phyloP scores from a whole-genome alignment of 2,329 filamentous ascomycete genomes.

The Colletotrichum sp. region DNA sequence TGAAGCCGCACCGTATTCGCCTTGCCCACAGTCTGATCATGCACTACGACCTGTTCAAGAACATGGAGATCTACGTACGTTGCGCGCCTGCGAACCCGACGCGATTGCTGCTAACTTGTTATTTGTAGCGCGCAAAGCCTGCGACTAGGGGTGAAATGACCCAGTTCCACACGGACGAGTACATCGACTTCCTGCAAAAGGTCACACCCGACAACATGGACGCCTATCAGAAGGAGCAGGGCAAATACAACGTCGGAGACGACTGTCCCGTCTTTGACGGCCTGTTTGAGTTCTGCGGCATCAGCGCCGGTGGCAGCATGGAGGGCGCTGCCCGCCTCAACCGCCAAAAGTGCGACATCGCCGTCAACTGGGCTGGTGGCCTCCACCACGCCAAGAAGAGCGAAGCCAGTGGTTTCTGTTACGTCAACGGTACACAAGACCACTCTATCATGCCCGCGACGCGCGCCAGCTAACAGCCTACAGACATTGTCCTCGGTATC shows the following conservation, averaged over 20 bases:
- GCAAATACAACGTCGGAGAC: constrained; percentile 92
- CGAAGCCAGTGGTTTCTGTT: constrained; percentile 96
- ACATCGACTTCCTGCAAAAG: constrained; percentile 92
- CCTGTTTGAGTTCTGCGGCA: constrained; percentile 94
- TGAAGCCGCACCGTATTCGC: constrained; percentile 97
- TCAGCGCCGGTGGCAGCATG: constrained; percentile 93
- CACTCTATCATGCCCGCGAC: accelerated
- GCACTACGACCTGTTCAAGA: constrained; percentile 94
- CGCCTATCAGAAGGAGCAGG: constrained; percentile 86
- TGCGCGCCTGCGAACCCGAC: constrained; percentile 36
- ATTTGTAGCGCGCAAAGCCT: constrained; percentile 75
- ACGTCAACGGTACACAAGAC: constrained; percentile 79
- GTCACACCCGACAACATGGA: constrained; percentile 99
- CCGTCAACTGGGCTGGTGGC: constrained; percentile 97
- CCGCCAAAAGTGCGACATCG: constrained; percentile 92
- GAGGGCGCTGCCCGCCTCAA: constrained; percentile 91
- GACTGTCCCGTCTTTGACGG: constrained; percentile 98
- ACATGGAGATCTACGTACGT: constrained; percentile 94
- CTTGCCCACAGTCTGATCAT: constrained; percentile 95
- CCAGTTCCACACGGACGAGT: constrained; percentile 93
- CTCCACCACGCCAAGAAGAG: constrained; percentile 98
- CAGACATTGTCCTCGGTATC: constrained; percentile 95
- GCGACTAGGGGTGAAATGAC: constrained; percentile 90
- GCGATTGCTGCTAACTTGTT: background rate
- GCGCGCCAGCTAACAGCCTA: background rate